These are phyloP conservation scores for Fonsecaea erecta DNA, from an alignment of 2,329 filamentous ascomycete species.

Conservation along the genomic window DNA sequence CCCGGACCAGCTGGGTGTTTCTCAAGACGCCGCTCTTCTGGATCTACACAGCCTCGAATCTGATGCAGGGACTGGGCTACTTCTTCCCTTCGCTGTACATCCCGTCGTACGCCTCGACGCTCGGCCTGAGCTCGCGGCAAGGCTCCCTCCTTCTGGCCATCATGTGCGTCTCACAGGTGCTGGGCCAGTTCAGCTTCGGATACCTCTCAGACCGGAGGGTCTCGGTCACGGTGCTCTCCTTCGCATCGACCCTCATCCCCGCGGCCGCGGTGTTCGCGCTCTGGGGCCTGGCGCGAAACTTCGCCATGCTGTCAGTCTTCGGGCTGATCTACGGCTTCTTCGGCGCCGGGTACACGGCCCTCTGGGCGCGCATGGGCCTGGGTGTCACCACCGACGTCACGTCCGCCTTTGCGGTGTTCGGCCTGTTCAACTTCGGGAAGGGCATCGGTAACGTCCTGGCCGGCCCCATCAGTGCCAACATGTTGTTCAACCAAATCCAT, in stretches of 20 bases:
- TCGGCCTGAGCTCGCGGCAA: slow-evolving; percentile 22
- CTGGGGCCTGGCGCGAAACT: slow-evolving; percentile 53
- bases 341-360: slow-evolving; percentile 49
- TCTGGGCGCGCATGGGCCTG: slow-evolving; percentile 50
- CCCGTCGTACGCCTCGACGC: slow-evolving; percentile 43
- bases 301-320: slow-evolving; percentile 51
- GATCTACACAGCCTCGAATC: slow-evolving; percentile 54
- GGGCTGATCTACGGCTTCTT: slow-evolving; percentile 52
- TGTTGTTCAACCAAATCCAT: slow-evolving; percentile 19
- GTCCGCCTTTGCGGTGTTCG: slow-evolving; percentile 30
- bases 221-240: slow-evolving; percentile 48
- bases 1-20: slow-evolving; percentile 45
- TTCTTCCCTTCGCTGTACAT: slow-evolving; percentile 48
- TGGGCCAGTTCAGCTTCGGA: slow-evolving; percentile 37
- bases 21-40: slow-evolving; percentile 46
- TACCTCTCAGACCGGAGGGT: slow-evolving; percentile 48
- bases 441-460: slow-evolving; percentile 38
- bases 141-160: slow-evolving; percentile 33
- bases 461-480: slow-evolving; percentile 35
- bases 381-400: slow-evolving; percentile 24
- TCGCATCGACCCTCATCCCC: slow-evolving; percentile 49
- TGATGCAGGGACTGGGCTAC: slow-evolving; percentile 44
- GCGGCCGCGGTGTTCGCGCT: slow-evolving; percentile 49
- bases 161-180: slow-evolving; percentile 34
- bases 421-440: slow-evolving; percentile 35